phyloP scores from a whole-genome alignment of 2,329 filamentous ascomycete genomes.

The Botrytis porri region DNA sequence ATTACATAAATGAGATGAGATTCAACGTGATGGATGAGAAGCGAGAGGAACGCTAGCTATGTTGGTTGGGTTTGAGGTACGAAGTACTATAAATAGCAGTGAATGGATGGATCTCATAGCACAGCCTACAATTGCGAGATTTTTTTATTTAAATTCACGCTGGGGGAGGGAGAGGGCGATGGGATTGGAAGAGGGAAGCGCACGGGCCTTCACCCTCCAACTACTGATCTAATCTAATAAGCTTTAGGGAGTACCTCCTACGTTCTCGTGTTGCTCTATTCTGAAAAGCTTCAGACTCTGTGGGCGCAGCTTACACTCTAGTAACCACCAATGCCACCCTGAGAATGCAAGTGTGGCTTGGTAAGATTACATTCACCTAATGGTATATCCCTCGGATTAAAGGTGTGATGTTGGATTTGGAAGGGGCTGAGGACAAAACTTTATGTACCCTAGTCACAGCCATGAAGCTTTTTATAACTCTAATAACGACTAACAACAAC shows the following conservation, averaged over 20 bases:
- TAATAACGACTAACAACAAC: neutral
- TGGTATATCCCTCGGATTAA: neutral
- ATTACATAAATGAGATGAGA: neutral
- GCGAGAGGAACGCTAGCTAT: neutral
- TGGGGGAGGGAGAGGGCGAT: too few relatives aligned
- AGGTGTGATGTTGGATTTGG: too few relatives aligned
- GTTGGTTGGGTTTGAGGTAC: neutral
- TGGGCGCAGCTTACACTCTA: neutral
- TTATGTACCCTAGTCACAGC: neutral
- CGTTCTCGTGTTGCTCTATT: neutral
- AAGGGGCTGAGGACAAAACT: neutral
- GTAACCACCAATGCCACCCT: neutral
- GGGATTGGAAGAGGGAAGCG: neutral
- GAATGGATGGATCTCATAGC: neutral
- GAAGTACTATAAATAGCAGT: neutral
- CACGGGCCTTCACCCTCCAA: neutral
- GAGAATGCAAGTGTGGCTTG: neutral
- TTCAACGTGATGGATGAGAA: neutral
- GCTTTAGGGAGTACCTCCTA: neutral
- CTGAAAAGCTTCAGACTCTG: neutral
- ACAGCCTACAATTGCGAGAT: neutral
- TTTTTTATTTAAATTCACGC: neutral
- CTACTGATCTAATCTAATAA: neutral
- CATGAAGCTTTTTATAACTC: neutral
- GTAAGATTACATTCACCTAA: neutral